Percentiles rank a stretch among this genome's conserved stretches.
Evolutionary conservation across 306 rosid genomes (phyloP).

Genomic region (Benincasa hispida): DNA sequence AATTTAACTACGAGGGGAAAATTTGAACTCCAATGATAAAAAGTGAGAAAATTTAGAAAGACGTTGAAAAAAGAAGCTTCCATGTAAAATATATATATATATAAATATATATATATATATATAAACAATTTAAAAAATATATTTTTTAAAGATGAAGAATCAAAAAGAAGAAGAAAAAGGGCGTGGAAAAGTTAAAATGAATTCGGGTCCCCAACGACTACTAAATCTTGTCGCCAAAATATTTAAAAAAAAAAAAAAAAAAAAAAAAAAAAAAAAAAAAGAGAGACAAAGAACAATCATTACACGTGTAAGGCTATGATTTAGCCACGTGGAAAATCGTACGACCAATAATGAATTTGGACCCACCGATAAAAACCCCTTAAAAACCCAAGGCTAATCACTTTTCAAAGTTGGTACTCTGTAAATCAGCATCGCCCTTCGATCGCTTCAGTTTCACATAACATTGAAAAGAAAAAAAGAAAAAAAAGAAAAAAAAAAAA

Average conservation of each 20-base stretch:
- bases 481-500: not conserved
- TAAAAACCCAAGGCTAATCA: conserved; percentile 14
- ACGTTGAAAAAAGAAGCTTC: not conserved
- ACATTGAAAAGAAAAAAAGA: not conserved
- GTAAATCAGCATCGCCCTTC: conserved; percentile 12
- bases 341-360: not conserved
- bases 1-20: no score
- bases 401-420: conserved; percentile 48
- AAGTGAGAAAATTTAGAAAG: not conserved
- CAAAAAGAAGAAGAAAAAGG: not conserved
- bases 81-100: not conserved
- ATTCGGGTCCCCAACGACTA: conserved; percentile 32
- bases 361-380: conserved; percentile 27
- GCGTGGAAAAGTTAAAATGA: not conserved
- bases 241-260: not conserved
- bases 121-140: not conserved
- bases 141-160: not conserved
- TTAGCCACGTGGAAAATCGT: conserved; percentile 17
- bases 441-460: conserved; percentile 44
- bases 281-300: not conserved
- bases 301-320: not conserved
- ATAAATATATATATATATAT: not conserved
- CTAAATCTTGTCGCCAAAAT: not conserved
- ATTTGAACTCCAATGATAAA: not conserved
- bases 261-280: no score